These are phyloP conservation scores for Trichoderma hamatum DNA, from an alignment of 2,329 filamentous ascomycete genomes.

Conservation along the genomic window DNA sequence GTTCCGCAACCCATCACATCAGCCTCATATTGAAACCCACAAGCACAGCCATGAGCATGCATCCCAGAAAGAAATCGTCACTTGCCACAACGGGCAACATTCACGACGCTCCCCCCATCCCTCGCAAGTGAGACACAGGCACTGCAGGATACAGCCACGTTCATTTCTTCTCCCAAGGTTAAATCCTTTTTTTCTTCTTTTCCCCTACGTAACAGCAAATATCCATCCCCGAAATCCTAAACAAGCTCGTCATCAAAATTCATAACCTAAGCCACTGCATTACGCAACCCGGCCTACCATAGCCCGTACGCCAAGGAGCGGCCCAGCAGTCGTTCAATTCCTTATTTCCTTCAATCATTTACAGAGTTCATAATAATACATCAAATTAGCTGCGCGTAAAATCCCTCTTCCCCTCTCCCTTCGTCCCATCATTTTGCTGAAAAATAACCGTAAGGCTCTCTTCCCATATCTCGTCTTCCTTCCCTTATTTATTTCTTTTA, in stretches of 20 bases:
- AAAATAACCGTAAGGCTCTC: not conserved
- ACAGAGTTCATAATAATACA: not conserved
- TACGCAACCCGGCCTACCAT: not conserved
- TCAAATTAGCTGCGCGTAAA: not conserved
- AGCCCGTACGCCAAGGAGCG: not conserved
- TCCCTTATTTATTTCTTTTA: not conserved
- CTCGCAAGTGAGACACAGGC: not conserved
- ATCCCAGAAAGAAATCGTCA: not conserved
- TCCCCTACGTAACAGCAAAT: not conserved
- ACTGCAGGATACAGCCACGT: conserved; percentile 13
- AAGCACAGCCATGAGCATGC: not conserved
- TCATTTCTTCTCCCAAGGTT: not conserved
- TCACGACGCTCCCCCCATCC: not conserved
- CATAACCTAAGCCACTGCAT: not conserved
- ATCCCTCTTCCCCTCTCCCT: not conserved
- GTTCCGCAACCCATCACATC: not conserved
- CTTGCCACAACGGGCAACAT: conserved; percentile 1
- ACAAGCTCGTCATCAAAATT: not conserved
- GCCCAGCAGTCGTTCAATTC: not conserved
- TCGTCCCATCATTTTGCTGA: not conserved
- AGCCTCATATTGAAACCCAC: not conserved
- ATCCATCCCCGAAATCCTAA: not conserved
- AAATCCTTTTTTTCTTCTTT: not conserved
- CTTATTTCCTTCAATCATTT: not conserved
- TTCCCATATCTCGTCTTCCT: no score